A percentile compares a stretch with the other conserved stretches of the same genome.
These are phyloP conservation scores for Sphaerobolus stellatus DNA, from an alignment of 1,284 basidiomycete species.

Conservation along the genomic window DNA sequence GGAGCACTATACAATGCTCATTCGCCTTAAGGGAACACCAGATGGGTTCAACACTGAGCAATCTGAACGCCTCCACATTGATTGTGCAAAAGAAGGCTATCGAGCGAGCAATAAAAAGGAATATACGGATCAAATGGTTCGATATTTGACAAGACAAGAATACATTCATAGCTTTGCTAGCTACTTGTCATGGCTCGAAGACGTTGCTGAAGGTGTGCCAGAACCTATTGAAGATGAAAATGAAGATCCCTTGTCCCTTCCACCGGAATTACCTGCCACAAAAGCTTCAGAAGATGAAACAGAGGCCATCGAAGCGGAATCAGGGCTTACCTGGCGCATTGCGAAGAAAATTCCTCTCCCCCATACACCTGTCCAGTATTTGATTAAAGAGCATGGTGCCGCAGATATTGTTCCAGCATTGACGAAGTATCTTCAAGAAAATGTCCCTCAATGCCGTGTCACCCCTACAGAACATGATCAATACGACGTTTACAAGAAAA, in stretches of 20 bases:
- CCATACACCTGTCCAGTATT: background rate
- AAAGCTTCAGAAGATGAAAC: background rate
- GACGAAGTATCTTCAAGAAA: too few species aligned
- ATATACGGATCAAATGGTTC: conserved; percentile 25
- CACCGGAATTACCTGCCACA: background rate
- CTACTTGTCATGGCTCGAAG: conserved; percentile 18
- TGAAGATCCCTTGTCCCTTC: background rate
- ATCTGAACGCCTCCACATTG: conserved; percentile 26
- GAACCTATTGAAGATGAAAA: background rate
- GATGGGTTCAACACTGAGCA: conserved; percentile 36
- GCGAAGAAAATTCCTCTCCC: conserved; percentile 17
- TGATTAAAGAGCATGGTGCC: conserved; percentile 15
- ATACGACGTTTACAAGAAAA: too few species aligned
- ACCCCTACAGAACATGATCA: too few species aligned
- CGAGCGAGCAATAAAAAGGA: conserved; percentile 25
- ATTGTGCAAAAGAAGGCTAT: conserved; percentile 24
- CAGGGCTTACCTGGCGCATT: conserved; percentile 11
- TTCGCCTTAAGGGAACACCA: conserved; percentile 27
- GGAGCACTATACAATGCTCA: conserved; percentile 30
- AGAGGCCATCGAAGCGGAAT: too few species aligned
- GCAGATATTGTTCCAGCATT: conserved; percentile 22
- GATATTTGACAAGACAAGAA: conserved; percentile 27
- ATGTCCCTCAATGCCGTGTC: too few species aligned
- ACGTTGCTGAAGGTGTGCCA: background rate
- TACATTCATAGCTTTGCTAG: conserved; percentile 11